A percentile compares a stretch with the other conserved stretches of the same genome.
Evolutionary conservation across 2,329 filamentous ascomycete genomes (phyloP).

Genomic region (Fusarium vanettenii): DNA sequence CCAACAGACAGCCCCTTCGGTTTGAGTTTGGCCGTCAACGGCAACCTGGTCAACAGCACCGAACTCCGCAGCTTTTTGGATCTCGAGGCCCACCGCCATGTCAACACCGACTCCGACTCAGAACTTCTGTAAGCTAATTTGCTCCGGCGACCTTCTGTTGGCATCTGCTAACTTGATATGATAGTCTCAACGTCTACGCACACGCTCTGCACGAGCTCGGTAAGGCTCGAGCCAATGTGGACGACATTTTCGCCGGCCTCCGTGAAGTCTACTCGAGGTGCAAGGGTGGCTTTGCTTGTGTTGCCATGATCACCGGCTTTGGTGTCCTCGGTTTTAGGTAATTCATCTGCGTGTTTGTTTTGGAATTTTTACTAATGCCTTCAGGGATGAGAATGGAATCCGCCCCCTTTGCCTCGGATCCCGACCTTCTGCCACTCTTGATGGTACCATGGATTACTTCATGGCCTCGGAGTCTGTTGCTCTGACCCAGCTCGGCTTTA

Average conservation of each 20-base stretch:
- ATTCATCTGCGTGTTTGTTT: slow-evolving; percentile 49
- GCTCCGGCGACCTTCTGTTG: too few relatives aligned
- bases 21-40: slow-evolving; percentile 70
- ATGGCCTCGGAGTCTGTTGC: slow-evolving; percentile 91
- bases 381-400: slow-evolving; percentile 69
- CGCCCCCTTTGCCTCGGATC: slow-evolving; percentile 84
- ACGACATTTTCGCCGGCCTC: slow-evolving; percentile 80
- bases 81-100: slow-evolving; percentile 81
- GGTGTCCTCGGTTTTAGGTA: slow-evolving; percentile 80
- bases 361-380: slow-evolving; percentile 67
- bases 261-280: slow-evolving; percentile 78
- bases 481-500: slow-evolving; percentile 83
- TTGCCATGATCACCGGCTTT: slow-evolving; percentile 84
- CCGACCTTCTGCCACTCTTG: slow-evolving; percentile 71
- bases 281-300: slow-evolving; percentile 82
- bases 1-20: slow-evolving; percentile 70
- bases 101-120: slow-evolving; percentile 86
- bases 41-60: slow-evolving; percentile 83
- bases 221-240: slow-evolving; percentile 81
- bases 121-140: slow-evolving; percentile 59
- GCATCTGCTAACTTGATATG: slow-evolving; percentile 44
- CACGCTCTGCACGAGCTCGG: slow-evolving; percentile 82
- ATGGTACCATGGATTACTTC: slow-evolving; percentile 82
- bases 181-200: slow-evolving; percentile 84
- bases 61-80: slow-evolving; percentile 79